Percentiles rank a stretch among this genome's conserved stretches.
phyloP scores from a whole-genome alignment of 1,139 yeast genomes.

The Debaryomyces sp. region DNA sequence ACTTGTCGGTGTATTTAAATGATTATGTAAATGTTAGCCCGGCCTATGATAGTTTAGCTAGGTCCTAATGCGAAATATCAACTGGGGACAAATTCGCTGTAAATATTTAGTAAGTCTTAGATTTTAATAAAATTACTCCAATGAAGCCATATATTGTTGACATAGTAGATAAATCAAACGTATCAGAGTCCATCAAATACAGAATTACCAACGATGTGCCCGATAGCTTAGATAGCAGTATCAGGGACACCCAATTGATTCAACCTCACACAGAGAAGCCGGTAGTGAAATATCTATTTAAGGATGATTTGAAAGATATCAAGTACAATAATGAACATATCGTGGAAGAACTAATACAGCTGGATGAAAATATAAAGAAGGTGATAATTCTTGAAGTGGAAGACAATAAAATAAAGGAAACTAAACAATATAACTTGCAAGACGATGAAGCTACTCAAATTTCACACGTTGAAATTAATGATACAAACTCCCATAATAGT shows the following conservation, averaged over 20 bases:
- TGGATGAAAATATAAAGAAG: conserved; percentile 4
- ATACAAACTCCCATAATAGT: background rate
- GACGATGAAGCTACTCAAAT: conserved; percentile 5
- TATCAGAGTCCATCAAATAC: conserved; percentile 3
- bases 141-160: conserved; percentile 10
- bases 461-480: background rate
- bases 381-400: conserved; percentile 6
- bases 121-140: background rate
- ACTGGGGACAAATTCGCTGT: background rate
- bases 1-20: conserved; percentile 48
- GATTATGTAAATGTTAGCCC: conserved; percentile 62
- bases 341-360: conserved; percentile 3
- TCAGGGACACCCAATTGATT: conserved; percentile 3
- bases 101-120: background rate
- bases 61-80: conserved; percentile 15
- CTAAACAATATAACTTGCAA: conserved; percentile 4
- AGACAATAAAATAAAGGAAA: background rate
- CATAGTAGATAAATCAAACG: conserved; percentile 1
- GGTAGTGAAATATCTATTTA: conserved; percentile 5
- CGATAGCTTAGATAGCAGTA: conserved; percentile 6
- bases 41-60: conserved; percentile 54
- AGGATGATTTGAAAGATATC: conserved; percentile 6
- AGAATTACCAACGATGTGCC: conserved; percentile 2
- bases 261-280: conserved; percentile 3
- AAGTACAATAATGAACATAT: conserved; percentile 1